These are phyloP conservation scores for Tardiomyces depauwii DNA, from an alignment of 1,139 yeast species.

Conservation along the genomic window DNA sequence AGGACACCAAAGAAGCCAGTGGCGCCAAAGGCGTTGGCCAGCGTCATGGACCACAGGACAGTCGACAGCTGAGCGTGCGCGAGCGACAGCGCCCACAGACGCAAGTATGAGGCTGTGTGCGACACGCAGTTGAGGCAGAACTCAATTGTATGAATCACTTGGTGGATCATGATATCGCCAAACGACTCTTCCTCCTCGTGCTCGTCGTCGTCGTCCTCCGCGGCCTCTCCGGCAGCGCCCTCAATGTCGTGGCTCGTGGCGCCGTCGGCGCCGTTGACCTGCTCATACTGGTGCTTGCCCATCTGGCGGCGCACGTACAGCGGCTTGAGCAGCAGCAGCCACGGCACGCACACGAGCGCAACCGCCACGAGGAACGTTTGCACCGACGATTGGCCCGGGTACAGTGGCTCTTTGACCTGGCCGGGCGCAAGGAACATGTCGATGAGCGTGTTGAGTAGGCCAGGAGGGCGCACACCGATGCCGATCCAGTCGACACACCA, in stretches of 20 bases:
- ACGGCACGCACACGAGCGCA: constrained; percentile 87
- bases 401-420: constrained; percentile 66
- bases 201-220: constrained; percentile 22
- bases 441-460: constrained; percentile 85
- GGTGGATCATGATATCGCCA: constrained; percentile 94
- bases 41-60: constrained; percentile 94
- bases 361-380: constrained; percentile 63
- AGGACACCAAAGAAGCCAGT: constrained; percentile 62
- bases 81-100: constrained; percentile 94
- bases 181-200: constrained; percentile 42
- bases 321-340: constrained; percentile 84
- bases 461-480: constrained; percentile 72
- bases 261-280: constrained; percentile 5
- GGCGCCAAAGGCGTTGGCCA: constrained; percentile 66
- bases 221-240: constrained; percentile 9
- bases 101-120: constrained; percentile 93
- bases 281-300: constrained; percentile 17
- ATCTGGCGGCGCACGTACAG: constrained; percentile 46
- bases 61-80: constrained; percentile 96
- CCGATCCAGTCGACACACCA: constrained; percentile 93
- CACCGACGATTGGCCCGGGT: constrained; percentile 71
- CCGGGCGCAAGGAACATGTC: constrained; percentile 97
- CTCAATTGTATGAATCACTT: constrained; percentile 96
- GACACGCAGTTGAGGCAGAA: constrained; percentile 95
- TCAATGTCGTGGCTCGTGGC: constrained; percentile 12